Evolutionary conservation across 441 rosid genomes (phyloP).

Genomic region (Croton setiger): DNA sequence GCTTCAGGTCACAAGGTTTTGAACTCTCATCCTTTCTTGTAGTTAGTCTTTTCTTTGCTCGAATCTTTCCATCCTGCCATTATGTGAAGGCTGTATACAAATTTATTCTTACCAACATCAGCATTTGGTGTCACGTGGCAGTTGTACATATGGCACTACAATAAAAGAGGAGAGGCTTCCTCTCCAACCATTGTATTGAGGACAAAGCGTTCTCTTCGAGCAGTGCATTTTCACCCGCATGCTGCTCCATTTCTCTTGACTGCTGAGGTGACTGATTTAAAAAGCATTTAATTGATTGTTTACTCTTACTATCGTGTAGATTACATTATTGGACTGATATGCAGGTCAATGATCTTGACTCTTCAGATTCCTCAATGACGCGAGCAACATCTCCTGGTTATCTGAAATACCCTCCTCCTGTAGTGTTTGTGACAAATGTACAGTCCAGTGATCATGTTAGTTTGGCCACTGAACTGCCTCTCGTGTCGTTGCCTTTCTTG

Average conservation of each 20-base stretch:
- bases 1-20: conserved; percentile 96
- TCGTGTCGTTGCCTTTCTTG: conserved; percentile 51
- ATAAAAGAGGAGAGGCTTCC: conserved; percentile 57
- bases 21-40: conserved; percentile 20
- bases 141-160: conserved; percentile 86
- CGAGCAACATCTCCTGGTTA: conserved; percentile 72
- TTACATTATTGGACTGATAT: conserved; percentile 49
- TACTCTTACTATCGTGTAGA: conserved; percentile 22
- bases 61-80: conserved; percentile 8
- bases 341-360: conserved; percentile 96
- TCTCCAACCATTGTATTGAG: conserved; percentile 67
- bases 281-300: conserved; percentile 24
- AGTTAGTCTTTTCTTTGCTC: conserved; percentile 12
- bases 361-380: conserved; percentile 76
- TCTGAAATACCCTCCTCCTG: conserved; percentile 77
- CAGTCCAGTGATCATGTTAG: conserved; percentile 46
- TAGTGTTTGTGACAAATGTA: conserved; percentile 55
- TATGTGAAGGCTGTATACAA: neutral
- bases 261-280: conserved; percentile 68
- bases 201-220: conserved; percentile 83
- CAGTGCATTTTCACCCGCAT: conserved; percentile 95
- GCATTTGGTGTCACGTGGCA: conserved; percentile 30
- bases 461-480: conserved; percentile 58
- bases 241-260: conserved; percentile 91
- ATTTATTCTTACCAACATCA: conserved; percentile 13